Evolutionary conservation across 2,329 filamentous ascomycete species (phyloP).

Genomic region (Cladosporium sphaerospermum): DNA sequence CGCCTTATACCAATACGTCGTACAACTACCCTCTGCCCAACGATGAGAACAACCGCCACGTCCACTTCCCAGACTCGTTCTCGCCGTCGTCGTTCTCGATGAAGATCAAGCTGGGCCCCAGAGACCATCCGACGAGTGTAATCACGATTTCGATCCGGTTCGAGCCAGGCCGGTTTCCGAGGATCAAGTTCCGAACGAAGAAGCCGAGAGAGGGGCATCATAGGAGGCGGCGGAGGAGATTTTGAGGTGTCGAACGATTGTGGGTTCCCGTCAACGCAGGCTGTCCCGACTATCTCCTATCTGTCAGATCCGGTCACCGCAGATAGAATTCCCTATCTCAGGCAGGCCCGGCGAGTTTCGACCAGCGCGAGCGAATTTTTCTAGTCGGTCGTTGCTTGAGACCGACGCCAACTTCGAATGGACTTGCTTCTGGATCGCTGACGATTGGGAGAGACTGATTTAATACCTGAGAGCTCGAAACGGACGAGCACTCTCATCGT

Average conservation of each 20-base stretch:
- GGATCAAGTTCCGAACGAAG: conserved; percentile 25
- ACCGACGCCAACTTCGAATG: no score
- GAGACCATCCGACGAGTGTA: conserved; percentile 20
- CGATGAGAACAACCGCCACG: conserved; percentile 6
- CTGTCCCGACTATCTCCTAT: no score
- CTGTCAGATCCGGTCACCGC: no score
- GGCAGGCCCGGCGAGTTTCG: no score
- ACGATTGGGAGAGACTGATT: no score
- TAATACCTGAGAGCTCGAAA: no score
- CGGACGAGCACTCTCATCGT: no score
- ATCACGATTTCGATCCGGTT: conserved; percentile 28
- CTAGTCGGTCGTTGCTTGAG: no score
- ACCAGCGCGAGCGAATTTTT: no score
- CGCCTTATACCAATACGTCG: background rate
- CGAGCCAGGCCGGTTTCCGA: conserved; percentile 22
- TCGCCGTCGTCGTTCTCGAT: conserved; percentile 22
- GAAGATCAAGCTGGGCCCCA: conserved; percentile 24
- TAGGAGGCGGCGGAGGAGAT: conserved; percentile 13
- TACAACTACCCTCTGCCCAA: background rate
- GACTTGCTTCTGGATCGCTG: no score
- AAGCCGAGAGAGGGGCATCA: conserved; percentile 15
- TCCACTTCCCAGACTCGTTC: conserved; percentile 24
- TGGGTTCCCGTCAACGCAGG: no score
- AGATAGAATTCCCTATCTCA: no score
- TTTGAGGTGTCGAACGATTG: background rate